Evolutionary conservation across 495 filamentous ascomycete genomes (phyloP).

Genomic region (Xylaria cubensis): DNA sequence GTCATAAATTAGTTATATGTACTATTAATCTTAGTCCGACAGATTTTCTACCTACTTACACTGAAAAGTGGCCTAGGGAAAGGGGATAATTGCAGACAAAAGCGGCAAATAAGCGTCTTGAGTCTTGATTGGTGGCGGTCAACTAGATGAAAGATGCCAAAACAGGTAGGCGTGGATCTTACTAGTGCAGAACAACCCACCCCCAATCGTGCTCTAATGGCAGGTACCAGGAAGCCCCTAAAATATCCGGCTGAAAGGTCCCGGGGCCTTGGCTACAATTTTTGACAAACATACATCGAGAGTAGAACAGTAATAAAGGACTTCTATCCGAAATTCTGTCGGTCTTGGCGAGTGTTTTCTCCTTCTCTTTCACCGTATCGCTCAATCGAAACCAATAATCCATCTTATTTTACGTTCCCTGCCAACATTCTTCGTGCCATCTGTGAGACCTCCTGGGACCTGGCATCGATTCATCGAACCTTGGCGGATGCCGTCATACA

Average conservation of each 20-base stretch:
- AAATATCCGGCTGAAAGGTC: background rate
- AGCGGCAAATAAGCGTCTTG: background rate
- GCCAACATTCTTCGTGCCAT: no score
- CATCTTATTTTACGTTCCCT: background rate
- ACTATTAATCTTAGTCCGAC: no score
- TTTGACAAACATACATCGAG: background rate
- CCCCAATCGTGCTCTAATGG: background rate
- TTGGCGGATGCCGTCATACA: conserved; percentile 23
- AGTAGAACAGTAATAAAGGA: conserved; percentile 7
- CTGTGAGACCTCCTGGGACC: background rate
- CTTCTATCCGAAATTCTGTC: background rate
- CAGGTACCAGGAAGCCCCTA: background rate
- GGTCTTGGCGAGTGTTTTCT: background rate
- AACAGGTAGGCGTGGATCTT: conserved; percentile 6
- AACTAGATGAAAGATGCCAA: conserved; percentile 11
- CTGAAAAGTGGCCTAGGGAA: background rate
- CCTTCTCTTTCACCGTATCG: background rate
- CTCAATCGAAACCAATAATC: background rate
- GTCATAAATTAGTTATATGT: no score
- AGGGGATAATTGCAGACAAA: background rate
- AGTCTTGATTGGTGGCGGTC: background rate
- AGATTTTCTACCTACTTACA: background rate
- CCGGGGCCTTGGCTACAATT: background rate
- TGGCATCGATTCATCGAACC: conserved; percentile 20
- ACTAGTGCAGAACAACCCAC: background rate